Percentiles rank a stretch among this genome's conserved stretches.
phyloP scores from a whole-genome alignment of 352 stramenopile species.

The Phytophthora pinifolia region DNA sequence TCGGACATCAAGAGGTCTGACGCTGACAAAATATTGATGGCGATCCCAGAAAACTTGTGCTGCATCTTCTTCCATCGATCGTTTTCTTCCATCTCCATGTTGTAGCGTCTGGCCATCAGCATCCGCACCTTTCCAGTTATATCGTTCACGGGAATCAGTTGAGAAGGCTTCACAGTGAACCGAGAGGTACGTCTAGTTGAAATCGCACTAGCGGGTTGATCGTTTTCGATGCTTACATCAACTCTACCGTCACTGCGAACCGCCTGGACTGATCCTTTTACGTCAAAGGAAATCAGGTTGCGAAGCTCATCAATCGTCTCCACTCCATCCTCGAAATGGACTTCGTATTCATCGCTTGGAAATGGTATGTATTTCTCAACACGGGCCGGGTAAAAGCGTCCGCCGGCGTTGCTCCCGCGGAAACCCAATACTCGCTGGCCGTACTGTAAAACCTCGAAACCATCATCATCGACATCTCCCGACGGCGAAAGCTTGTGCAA shows the following conservation, averaged over 20 bases:
- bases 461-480: conserved; percentile 50
- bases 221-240: conserved; percentile 43
- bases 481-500: conserved; percentile 56
- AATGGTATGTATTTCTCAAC: conserved; percentile 56
- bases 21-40: conserved; percentile 47
- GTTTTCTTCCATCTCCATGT: conserved; percentile 18
- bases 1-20: conserved; percentile 38
- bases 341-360: conserved; percentile 45
- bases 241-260: conserved; percentile 55
- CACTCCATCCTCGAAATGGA: conserved; percentile 58
- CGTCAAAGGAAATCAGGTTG: conserved; percentile 59
- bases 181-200: conserved; percentile 3
- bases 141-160: conserved; percentile 48
- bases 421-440: conserved; percentile 71
- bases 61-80: conserved; percentile 32
- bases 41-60: conserved; percentile 43
- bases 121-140: conserved; percentile 39
- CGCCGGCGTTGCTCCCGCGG: conserved; percentile 49
- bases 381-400: conserved; percentile 58
- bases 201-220: background rate
- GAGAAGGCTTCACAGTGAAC: conserved; percentile 8
- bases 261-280: conserved; percentile 49
- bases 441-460: conserved; percentile 51
- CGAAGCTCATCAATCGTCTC: conserved; percentile 63
- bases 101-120: conserved; percentile 40